A percentile compares a stretch with the other conserved stretches of the same genome.
These are phyloP conservation scores for Meyerozyma carpophila DNA, from an alignment of 1,139 yeast species.

Conservation along the genomic window DNA sequence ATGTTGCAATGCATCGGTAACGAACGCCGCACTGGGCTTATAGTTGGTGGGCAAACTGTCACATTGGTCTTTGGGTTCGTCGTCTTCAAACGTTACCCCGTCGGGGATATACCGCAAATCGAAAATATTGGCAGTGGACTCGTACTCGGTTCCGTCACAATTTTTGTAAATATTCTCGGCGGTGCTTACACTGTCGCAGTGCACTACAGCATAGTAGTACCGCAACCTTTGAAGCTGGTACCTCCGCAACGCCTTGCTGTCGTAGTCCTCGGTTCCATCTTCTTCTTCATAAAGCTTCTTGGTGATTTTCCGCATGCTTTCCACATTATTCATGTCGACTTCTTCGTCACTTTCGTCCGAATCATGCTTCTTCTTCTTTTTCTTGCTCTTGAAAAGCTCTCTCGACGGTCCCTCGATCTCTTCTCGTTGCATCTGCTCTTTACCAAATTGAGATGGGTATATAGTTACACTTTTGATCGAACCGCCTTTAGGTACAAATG, in stretches of 20 bases:
- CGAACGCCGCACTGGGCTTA: constrained; percentile 72
- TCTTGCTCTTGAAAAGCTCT: constrained; percentile 58
- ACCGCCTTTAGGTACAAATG: constrained; percentile 81
- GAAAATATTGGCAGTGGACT: constrained; percentile 90
- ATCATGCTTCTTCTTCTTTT: constrained; percentile 24
- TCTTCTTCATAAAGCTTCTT: constrained; percentile 67
- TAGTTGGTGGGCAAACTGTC: constrained; percentile 68
- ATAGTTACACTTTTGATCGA: constrained; percentile 64
- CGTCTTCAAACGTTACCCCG: constrained; percentile 77
- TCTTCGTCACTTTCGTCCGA: constrained; percentile 40
- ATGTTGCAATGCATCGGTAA: constrained; percentile 90
- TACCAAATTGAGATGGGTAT: constrained; percentile 93
- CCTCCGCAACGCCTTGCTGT: constrained; percentile 59
- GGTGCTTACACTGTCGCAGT: constrained; percentile 69
- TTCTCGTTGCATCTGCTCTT: constrained; percentile 85
- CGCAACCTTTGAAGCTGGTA: constrained; percentile 84
- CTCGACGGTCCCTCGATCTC: constrained; percentile 90
- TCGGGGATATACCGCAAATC: constrained; percentile 92
- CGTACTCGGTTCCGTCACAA: constrained; percentile 94
- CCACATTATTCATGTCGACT: constrained; percentile 40
- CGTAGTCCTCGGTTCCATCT: constrained; percentile 68
- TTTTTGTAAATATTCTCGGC: constrained; percentile 74
- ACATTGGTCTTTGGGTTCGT: constrained; percentile 68
- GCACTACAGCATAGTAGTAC: constrained; percentile 91
- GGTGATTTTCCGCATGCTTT: constrained; percentile 47